Percentiles rank a stretch among this genome's conserved stretches.
Conservation (phyloP, 768 basidiomycete species). For the Suillus clintonianus region DNA sequence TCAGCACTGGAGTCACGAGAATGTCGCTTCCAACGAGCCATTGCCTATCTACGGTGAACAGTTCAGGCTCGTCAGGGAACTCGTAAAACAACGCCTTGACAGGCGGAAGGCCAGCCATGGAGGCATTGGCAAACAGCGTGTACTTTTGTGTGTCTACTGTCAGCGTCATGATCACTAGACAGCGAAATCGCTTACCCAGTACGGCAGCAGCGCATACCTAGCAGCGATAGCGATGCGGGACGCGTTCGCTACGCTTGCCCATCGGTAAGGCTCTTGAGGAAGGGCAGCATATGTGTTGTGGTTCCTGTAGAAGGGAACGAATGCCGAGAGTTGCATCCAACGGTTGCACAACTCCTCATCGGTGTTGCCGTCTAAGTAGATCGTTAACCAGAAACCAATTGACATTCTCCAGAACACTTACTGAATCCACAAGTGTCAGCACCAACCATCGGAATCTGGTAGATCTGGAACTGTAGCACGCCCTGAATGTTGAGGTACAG, state of each 20-base stretch:
- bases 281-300: constrained; percentile 69
- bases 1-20: constrained; percentile 75
- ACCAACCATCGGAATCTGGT: constrained; percentile 83
- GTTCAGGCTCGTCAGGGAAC: constrained; percentile 69
- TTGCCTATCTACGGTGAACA: constrained; percentile 64
- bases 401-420: constrained; percentile 8
- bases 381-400: neutral
- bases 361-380: constrained; percentile 47
- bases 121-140: constrained; percentile 71
- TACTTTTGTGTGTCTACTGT: constrained; percentile 46
- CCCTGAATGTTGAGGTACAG: constrained; percentile 73
- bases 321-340: constrained; percentile 87
- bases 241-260: constrained; percentile 79
- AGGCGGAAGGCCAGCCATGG: constrained; percentile 64
- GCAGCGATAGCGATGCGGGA: constrained; percentile 70
- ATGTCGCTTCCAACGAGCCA: constrained; percentile 73
- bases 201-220: constrained; percentile 72
- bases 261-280: constrained; percentile 79
- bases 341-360: constrained; percentile 82
- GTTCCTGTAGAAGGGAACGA: constrained; percentile 81
- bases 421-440: constrained; percentile 58
- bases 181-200: constrained; percentile 58
- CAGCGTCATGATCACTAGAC: neutral
- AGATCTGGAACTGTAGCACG: constrained; percentile 79
- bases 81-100: constrained; percentile 78